Conservation (phyloP, 805 yeast genomes). For the Saccharomycopsis javanensis region DNA sequence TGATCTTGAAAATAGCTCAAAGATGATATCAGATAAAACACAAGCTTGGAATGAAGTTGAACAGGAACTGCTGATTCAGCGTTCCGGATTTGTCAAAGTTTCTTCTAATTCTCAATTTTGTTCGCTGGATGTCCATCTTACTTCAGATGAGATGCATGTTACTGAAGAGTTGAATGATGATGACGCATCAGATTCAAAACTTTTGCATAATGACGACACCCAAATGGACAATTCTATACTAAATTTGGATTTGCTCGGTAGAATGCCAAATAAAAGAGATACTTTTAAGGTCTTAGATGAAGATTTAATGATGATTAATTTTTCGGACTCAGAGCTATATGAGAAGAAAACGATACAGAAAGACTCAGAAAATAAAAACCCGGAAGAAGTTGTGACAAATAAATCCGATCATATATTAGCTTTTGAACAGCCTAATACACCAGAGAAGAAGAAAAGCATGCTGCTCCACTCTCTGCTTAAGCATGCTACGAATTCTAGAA, state of each 20-base stretch:
- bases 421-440: neutral
- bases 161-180: neutral
- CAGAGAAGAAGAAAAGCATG: neutral
- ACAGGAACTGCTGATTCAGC: too few species aligned
- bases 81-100: too few species aligned
- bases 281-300: constrained; percentile 16
- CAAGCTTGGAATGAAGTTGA: too few species aligned
- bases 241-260: neutral
- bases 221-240: constrained; percentile 15
- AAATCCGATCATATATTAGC: neutral
- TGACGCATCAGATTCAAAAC: neutral
- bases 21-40: too few species aligned
- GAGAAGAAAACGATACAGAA: neutral
- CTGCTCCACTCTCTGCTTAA: neutral
- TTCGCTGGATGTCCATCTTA: too few species aligned
- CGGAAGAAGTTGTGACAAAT: neutral
- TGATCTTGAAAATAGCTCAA: too few species aligned
- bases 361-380: neutral
- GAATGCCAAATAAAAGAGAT: constrained; percentile 8
- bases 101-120: too few species aligned
- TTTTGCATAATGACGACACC: constrained; percentile 16
- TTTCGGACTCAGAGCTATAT: constrained; percentile 8
- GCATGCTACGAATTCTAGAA: neutral
- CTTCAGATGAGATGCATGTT: neutral
- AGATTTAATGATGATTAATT: constrained; percentile 12